Base-by-base conservation (phyloP, 768 basidiomycete genomes). In the Lactarius pseudohatsudake region DNA sequence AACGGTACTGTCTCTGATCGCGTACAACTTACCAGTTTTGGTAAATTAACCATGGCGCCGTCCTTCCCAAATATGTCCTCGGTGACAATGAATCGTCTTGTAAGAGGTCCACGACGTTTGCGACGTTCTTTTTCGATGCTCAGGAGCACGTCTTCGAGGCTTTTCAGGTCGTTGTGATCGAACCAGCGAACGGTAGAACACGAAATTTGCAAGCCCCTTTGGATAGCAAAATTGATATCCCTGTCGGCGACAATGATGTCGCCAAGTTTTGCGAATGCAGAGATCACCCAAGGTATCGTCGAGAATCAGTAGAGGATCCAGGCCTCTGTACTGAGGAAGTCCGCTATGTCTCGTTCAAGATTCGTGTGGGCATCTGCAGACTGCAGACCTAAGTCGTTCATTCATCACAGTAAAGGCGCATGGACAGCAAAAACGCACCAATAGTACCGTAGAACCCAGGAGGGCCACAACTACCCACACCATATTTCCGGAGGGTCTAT, bases 61-160 rank as follows among this genome's bases (percentile, higher is more conserved):
- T 98, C 94, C 73, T 89, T 90, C 77, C 97, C 94, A 73, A 97
- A 98, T 57, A 99, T 89, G 47, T 96, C 97, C 74, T 98, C 97
- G 0, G 96, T 95, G 60, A 99, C 85, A 74, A 99, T 98, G 76
- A 98, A 98, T 32, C 92, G 83, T 66, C 96, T 83, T 1, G 94
- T 96, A 72, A 98, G 79, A 1, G 91, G 91, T 2, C 81, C 82
- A 55, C 86, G 85, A 62, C 91, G 88, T 78, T 94, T 92, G 77
- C 89, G 89, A 68, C 90, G 81, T 72, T 98, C 97, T 81, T 92
- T 95, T 72, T 92, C 92, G 4, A 96, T 1, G 20, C 43, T n/a
- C 9, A 92, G 81, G 62, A 98, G 80, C 9, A 95, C 91, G 20
- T 93, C 88, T 77, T 98, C 96, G 41, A 99, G 83, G 70, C 90